phyloP scores from a whole-genome alignment of 2,329 filamentous ascomycete genomes.

The Pyricularia sp. region DNA sequence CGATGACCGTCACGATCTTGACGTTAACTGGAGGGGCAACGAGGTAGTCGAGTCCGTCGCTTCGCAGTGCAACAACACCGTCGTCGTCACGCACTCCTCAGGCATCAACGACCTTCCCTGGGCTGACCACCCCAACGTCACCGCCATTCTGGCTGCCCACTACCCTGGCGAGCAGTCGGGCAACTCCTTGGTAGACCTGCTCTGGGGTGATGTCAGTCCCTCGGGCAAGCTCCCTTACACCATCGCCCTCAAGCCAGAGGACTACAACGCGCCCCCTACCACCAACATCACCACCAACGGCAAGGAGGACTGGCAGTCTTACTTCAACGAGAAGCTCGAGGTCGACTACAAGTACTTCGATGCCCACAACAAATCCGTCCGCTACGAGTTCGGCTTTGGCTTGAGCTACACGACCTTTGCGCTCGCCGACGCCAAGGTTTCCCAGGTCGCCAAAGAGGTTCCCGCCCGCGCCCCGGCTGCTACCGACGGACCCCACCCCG shows the following conservation, averaged over 20 bases:
- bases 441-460: constrained; percentile 30
- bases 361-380: constrained; percentile 44
- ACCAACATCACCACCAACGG: constrained; percentile 25
- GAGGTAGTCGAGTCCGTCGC: constrained; percentile 46
- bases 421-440: constrained; percentile 38
- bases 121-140: constrained; percentile 49
- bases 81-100: constrained; percentile 51
- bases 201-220: constrained; percentile 53
- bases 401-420: constrained; percentile 50
- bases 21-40: constrained; percentile 43
- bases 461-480: constrained; percentile 23
- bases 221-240: constrained; percentile 58
- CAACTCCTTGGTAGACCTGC: constrained; percentile 48
- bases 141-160: constrained; percentile 51
- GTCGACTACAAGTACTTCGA: constrained; percentile 62
- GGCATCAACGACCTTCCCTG: constrained; percentile 49
- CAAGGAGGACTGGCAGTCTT: constrained; percentile 27
- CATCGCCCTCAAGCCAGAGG: constrained; percentile 47
- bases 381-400: constrained; percentile 58
- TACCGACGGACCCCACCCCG: constrained; percentile 23
- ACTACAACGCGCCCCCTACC: constrained; percentile 32
- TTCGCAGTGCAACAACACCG: constrained; percentile 36
- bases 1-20: constrained; percentile 63
- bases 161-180: constrained; percentile 54
- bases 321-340: constrained; percentile 54